These are phyloP conservation scores for Allomyces macrogynus DNA, from an alignment of 192 early-diverging fungal genomes.

Conservation along the genomic window DNA sequence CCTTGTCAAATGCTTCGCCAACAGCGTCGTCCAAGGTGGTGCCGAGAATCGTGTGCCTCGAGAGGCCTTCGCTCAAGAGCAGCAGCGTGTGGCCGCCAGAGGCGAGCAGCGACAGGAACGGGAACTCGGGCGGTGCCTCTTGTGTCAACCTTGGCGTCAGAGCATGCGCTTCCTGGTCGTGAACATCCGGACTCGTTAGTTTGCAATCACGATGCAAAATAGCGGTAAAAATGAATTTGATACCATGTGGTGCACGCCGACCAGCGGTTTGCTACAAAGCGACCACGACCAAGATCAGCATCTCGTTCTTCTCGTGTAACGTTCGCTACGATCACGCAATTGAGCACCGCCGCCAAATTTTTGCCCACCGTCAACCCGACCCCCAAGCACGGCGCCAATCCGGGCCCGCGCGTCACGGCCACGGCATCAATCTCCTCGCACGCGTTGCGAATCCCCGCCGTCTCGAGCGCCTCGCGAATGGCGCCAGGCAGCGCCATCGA, in stretches of 20 bases:
- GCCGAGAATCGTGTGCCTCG: conserved; percentile 37
- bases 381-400: conserved; percentile 40
- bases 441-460: conserved; percentile 17
- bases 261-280: conserved; percentile 27
- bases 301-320: not conserved
- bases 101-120: conserved; percentile 47
- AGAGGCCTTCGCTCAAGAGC: conserved; percentile 30
- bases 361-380: conserved; percentile 53
- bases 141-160: conserved; percentile 40
- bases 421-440: conserved; percentile 40
- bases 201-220: not conserved
- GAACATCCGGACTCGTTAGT: not conserved
- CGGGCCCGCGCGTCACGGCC: conserved; percentile 59
- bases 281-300: too few relatives aligned
- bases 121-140: conserved; percentile 16
- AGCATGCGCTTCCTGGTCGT: conserved; percentile 48
- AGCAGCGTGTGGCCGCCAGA: conserved; percentile 59
- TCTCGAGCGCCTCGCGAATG: conserved; percentile 33
- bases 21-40: conserved; percentile 53
- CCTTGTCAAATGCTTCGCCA: conserved; percentile 67
- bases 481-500: conserved; percentile 37
- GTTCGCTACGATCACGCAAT: conserved; percentile 7
- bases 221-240: not conserved
- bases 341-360: conserved; percentile 40
- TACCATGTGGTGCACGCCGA: conserved; percentile 66